These are phyloP conservation scores for Prunus salicina DNA, from an alignment of 306 rosid species.

Conservation along the genomic window DNA sequence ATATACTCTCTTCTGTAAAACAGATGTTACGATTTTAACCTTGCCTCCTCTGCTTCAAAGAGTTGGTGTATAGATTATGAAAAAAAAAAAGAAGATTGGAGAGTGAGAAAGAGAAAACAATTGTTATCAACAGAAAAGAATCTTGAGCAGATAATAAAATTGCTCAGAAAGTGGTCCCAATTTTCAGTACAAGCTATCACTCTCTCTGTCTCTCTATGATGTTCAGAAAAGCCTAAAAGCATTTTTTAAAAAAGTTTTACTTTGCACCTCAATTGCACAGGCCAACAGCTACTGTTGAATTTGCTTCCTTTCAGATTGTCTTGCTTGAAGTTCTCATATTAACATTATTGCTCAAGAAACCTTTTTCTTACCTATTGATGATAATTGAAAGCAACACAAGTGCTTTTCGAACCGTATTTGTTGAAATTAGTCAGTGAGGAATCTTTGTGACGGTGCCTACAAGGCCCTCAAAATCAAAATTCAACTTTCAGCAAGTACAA, in stretches of 20 bases:
- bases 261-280: conserved; percentile 40
- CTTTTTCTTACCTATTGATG: conserved; percentile 18
- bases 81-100: neutral
- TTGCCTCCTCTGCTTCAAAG: neutral
- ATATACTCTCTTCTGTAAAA: neutral
- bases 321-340: conserved; percentile 21
- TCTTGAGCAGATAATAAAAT: conserved; percentile 25
- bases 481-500: neutral
- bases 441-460: neutral
- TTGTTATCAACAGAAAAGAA: conserved; percentile 2
- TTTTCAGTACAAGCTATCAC: conserved; percentile 6
- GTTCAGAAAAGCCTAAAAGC: conserved; percentile 4
- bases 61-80: too few species aligned
- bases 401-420: neutral
- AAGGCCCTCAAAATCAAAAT: conserved; percentile 11
- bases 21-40: neutral
- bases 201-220: conserved; percentile 5
- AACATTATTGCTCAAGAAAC: conserved; percentile 25
- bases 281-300: conserved; percentile 28
- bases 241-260: conserved; percentile 12
- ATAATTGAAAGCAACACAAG: conserved; percentile 14
- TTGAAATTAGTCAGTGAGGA: conserved; percentile 15
- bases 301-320: conserved; percentile 44
- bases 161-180: conserved; percentile 43
- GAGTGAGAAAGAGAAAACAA: neutral